Evolutionary conservation across 257 asterid genomes (phyloP).

Genomic region (Nicotiana attenuata): DNA sequence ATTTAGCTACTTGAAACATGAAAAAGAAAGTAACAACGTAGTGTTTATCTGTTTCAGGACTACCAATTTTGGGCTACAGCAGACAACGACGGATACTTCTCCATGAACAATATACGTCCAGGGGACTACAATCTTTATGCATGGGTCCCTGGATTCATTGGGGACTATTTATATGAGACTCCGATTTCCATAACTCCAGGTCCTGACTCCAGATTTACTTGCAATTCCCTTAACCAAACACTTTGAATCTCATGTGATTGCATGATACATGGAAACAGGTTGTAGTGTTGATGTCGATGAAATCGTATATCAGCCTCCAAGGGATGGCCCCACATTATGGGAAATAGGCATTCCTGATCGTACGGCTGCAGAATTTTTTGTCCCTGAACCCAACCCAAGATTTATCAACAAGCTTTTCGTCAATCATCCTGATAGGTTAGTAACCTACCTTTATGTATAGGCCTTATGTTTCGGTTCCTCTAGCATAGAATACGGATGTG

Average conservation of each 20-base stretch:
- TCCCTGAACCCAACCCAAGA: slow-evolving; percentile 42
- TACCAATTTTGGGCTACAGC: slow-evolving; percentile 71
- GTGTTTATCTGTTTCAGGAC: slow-evolving; percentile 28
- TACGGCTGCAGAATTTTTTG: slow-evolving; percentile 12
- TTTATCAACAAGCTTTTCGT: slow-evolving; percentile 55
- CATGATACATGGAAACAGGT: slow-evolving; percentile 23
- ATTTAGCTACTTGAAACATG: not conserved
- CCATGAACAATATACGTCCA: slow-evolving; percentile 33
- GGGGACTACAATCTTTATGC: slow-evolving; percentile 60
- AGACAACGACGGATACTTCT: slow-evolving; percentile 46
- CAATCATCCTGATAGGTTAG: slow-evolving; percentile 54
- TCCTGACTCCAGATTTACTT: slow-evolving; percentile 7
- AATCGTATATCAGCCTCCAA: slow-evolving; percentile 37
- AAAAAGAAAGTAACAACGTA: not conserved
- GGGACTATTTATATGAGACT: slow-evolving; percentile 44
- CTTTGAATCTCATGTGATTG: not conserved
- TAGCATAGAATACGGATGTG: not conserved
- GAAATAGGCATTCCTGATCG: slow-evolving; percentile 21
- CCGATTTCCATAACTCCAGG: slow-evolving; percentile 47
- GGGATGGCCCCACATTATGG: slow-evolving; percentile 21
- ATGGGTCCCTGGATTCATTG: slow-evolving; percentile 67
- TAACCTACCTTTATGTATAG: not conserved
- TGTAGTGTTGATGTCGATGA: slow-evolving; percentile 36
- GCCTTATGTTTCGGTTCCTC: not conserved
- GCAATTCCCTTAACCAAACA: not conserved